Evolutionary conservation across 257 asterid species (phyloP), one percentile per base, ranked within the genome.

Genomic region (Solanum chilense): DNA sequence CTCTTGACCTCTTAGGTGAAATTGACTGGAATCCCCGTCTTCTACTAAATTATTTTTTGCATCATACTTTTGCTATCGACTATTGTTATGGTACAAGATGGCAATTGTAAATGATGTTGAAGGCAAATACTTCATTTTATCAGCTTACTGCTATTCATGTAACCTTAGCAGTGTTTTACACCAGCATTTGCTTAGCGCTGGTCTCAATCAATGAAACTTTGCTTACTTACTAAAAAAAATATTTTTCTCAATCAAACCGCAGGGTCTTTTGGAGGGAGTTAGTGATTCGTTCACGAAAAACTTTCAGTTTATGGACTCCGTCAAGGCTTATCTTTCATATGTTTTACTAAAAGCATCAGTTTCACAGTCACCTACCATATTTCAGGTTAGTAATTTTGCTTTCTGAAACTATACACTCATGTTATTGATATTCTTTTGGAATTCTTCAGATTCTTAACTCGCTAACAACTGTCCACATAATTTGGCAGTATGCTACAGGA

Each of bases 301-400:
- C 74, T 93, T 93, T 87, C 93, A 92, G 81, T 97, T 97, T 87
- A 93, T 97, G 86, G 98, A 96, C 92, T 97, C 95, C 7, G 92
- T 96, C 89, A 96, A 95, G 92, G 98, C 98, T 89, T 96, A 96
- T 90, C 99, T 97, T 91, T 95, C 99, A 56, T 94, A 97, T 92
- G 93, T 96, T 86, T 89, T 97, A 90, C 89, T 97, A 89, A 93
- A 98, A 86, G 99, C 99, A 87, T 93, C 99, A 52, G 92, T 96
- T 88, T 93, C 99, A 42, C 96, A 83, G 42, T 91, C 98, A 87
- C 92, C 95, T 85, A 89, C 86, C 89, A 96, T 96, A 89, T 96
- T 93, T 89, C 98, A 96, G 99, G 99, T 97, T 88, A 49, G 8
- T 71, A 69, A 89, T 87, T 47, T 82, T 87, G 58, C 70, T 66